Evolutionary conservation across 2,329 filamentous ascomycete species (phyloP), one percentile per base, ranked within the genome.

Genomic region (Sclerotinia minor): DNA sequence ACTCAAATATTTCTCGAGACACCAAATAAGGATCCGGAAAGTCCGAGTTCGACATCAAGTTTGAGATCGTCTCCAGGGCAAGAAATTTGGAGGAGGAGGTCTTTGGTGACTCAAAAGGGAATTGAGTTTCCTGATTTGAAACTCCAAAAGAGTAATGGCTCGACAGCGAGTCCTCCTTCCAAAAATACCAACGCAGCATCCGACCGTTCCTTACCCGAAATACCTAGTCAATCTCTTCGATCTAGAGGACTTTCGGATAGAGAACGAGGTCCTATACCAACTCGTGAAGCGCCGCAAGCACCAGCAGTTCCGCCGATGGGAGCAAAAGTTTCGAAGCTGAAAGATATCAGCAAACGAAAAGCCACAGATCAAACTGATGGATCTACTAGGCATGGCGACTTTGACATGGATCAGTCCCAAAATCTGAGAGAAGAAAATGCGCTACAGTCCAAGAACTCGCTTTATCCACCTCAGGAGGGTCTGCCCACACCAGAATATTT

Each of bases 21-120:
- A 52, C 61, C 71, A 60, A 67, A 65, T 21, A 69, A 72, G 35
- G 64, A 44, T 47, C 32, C 38, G 11, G 52, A 24, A 19, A 68
- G 67, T 21, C 67, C 61, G 44, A 54, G 26, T 47, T 65, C 65
- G 47, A 64, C 72, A 47, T 69, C 70, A 21, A 73, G 68, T 44
- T 69, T 70, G 26, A 57, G 67, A 11, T 71, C 72, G 26, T 71
- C 69, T 54, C 71, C 73, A 26, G 70, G 70, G 29, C 66, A 68
- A 26, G 74, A 77, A 54, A 68, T 77, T 35, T 77, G 76, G 76
- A 69, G 70, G 64, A 72, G 76, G 17, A 66, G 76, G 59, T 75
- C 74, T 19, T 67, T 69, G n/a, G 72, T 68, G 52, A 72, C 72
- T 35, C 73, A 75, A 8, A 73, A 68, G 35, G 73, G 71, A 44